These are phyloP conservation scores for Aspergillus niger DNA, from an alignment of 2,329 filamentous ascomycete species.

Conservation along the genomic window DNA sequence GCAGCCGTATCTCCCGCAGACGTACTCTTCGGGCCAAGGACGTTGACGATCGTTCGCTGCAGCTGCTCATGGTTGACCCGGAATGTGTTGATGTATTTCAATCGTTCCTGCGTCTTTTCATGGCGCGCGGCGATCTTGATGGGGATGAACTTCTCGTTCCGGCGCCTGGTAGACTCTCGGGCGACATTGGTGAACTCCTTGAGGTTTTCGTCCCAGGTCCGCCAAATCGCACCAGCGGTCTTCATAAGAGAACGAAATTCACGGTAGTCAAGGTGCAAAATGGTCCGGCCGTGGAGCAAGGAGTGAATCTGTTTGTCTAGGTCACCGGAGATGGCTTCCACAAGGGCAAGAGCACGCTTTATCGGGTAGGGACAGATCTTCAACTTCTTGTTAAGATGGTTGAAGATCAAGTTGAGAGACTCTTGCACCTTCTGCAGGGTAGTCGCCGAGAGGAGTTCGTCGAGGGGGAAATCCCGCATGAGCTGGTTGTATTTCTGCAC, in stretches of 20 bases:
- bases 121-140: slow-evolving; percentile 94
- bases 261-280: slow-evolving; percentile 89
- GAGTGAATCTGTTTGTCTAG: slow-evolving; percentile 83
- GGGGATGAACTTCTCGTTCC: slow-evolving; percentile 97
- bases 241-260: slow-evolving; percentile 88
- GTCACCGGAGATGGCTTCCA: slow-evolving; percentile 94
- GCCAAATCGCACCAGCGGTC: slow-evolving; percentile 81
- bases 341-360: slow-evolving; percentile 84
- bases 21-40: slow-evolving; percentile 76
- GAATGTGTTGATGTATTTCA: slow-evolving; percentile 94
- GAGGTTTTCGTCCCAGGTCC: slow-evolving; percentile 89
- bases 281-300: slow-evolving; percentile 78
- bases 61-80: slow-evolving; percentile 97
- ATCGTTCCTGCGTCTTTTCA: slow-evolving; percentile 80
- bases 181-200: slow-evolving; percentile 99
- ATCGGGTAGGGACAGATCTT: slow-evolving; percentile 96
- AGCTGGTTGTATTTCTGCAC: slow-evolving; percentile 99
- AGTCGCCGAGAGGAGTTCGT: slow-evolving; percentile 90
- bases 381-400: slow-evolving; percentile 95
- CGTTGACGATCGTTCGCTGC: slow-evolving; percentile 92
- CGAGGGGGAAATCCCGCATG: slow-evolving; percentile 96
- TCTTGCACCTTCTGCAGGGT: slow-evolving; percentile 87
- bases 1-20: slow-evolving; percentile 53
- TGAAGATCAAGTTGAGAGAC: slow-evolving; percentile 85
- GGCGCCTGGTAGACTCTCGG: slow-evolving; percentile 86